Evolutionary conservation across 2,329 filamentous ascomycete genomes (phyloP), one percentile per base, ranked within the genome.

Genomic region (Colletotrichum cuscutae): DNA sequence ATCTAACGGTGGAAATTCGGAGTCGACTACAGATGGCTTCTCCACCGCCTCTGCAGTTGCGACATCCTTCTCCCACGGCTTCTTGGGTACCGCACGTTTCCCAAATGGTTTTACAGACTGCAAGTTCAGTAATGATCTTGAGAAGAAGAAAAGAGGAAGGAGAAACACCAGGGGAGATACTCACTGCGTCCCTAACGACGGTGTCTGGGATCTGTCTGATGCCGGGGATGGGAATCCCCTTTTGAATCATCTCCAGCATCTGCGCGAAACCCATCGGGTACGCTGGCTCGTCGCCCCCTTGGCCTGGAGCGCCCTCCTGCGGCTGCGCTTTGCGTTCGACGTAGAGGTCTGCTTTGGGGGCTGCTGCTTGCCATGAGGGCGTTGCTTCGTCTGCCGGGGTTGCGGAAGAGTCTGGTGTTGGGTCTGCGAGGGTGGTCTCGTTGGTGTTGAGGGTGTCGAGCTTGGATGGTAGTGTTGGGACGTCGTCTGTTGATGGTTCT

Each of bases 171-270:
- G 24, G 35, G 1, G 37, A 19, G 7, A 8, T 19, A 78, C 87
- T 89, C 73, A 93, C 92, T 73, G 94, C 89, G 5, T 93, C 92
- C 66, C 91, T 87, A 24, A 95, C 86, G 5, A 98, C 86, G 0
- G 92, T 97, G 76, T 94, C 90, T 5, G 95, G 95, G 65, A 98
- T 96, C 75, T 97, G 90, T 76, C 92, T 91, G 78, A 98, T 97
- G 1, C 95, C 95, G 1, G 95, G 95, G 56, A 98, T 93, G 0
- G 94, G 92, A 77, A 94, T 91, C 65, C 95, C 95, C 32, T 91
- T 92, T 28, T 94, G 94, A 66, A 98, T 94, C 67, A 97, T 89
- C 78, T 94, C 93, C 68, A 97, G 92, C 74, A 98, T 95, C 76
- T 96, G 91, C 8, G 94, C 92, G 81, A 98, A 98, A 1, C 91